Base-by-base conservation (phyloP, 2,329 filamentous ascomycete species). In the Aspergillus sp. region DNA sequence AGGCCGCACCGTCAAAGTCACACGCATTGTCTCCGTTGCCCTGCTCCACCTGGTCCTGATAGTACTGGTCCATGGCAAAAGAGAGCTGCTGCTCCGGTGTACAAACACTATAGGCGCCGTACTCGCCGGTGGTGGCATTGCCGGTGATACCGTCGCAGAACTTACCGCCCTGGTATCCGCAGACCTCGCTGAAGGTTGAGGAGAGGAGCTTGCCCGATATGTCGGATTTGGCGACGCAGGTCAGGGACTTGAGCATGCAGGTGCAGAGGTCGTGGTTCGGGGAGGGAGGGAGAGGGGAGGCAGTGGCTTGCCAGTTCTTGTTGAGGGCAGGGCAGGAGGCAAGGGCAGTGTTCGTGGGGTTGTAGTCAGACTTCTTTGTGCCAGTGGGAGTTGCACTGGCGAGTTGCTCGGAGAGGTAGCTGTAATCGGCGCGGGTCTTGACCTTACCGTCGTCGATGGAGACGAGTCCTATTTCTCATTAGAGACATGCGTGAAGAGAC, bases 181-280 rank as follows among this genome's bases (percentile, higher is more conserved):
- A 82, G 52, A 81, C 74, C 41, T 71, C 72, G 51, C 74, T 84
- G 78, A 97, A 98, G 66, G 96, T 84, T 11, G 84, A 79, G 48
- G 85, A 86, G 69, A 87, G 90, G 59, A 87, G 79, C 54, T 87
- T 81, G 51, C 80, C 74, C 64, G 83, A 78, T 25, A 92, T 80
- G 69, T 79, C 77, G 41, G 82, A 76, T 38, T 84, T 81, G 62
- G 91, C 86, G 31, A 84, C 83, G 80, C 94, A 98, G 59, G 81
- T 79, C 57, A 96, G 81, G 52, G 86, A 87, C 63, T 86, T 82
- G 74, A 85, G 84, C 91, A 96, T 96, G 85, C 95, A 98, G 59
- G 83, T 78, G 84, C 95, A 98, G 55, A 96, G 87, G 52, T 86
- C 73, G 60, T 85, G 72, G 80, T 97, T 92, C 64, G 93, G 93